These are phyloP conservation scores for Ceratorhiza oryzae-sativae DNA, from an alignment of 1,284 basidiomycete species.

Conservation along the genomic window DNA sequence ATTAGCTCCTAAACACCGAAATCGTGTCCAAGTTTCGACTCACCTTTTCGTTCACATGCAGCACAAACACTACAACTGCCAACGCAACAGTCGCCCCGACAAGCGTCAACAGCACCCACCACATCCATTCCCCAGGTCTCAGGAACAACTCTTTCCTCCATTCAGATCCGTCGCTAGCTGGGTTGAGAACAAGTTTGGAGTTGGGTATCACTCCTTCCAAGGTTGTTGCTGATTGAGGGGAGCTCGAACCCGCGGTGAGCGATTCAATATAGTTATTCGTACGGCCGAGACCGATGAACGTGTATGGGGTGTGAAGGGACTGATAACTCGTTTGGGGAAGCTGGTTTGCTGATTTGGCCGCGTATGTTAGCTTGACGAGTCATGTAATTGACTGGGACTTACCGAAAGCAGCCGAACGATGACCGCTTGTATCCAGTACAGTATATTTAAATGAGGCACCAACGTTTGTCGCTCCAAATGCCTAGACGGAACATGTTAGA, in stretches of 20 bases:
- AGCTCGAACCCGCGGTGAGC: conserved; percentile 75
- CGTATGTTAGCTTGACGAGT: not conserved
- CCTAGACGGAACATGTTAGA: conserved; percentile 57
- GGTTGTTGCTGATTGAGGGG: conserved; percentile 54
- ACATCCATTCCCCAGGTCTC: conserved; percentile 96
- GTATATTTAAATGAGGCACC: conserved; percentile 98
- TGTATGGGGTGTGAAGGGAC: conserved; percentile 87
- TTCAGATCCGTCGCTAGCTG: conserved; percentile 57
- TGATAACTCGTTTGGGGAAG: conserved; percentile 93
- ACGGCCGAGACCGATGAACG: conserved; percentile 95
- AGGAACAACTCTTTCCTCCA: conserved; percentile 95
- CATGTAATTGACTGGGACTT: conserved; percentile 24
- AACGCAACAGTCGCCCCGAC: conserved; percentile 51
- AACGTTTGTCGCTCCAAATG: conserved; percentile 91
- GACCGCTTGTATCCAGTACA: conserved; percentile 87
- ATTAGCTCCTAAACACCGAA: not conserved
- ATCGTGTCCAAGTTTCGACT: conserved; percentile 45
- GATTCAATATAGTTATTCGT: conserved; percentile 95
- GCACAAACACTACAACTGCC: conserved; percentile 81
- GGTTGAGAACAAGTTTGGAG: conserved; percentile 93
- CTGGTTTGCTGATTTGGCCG: conserved; percentile 72
- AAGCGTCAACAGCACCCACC: conserved; percentile 91
- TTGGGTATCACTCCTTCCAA: conserved; percentile 98
- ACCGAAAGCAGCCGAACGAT: conserved; percentile 53
- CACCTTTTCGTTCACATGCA: conserved; percentile 93